Conservation (phyloP, 2,329 filamentous ascomycete genomes). For the Emmonsiellopsis sp. region DNA sequence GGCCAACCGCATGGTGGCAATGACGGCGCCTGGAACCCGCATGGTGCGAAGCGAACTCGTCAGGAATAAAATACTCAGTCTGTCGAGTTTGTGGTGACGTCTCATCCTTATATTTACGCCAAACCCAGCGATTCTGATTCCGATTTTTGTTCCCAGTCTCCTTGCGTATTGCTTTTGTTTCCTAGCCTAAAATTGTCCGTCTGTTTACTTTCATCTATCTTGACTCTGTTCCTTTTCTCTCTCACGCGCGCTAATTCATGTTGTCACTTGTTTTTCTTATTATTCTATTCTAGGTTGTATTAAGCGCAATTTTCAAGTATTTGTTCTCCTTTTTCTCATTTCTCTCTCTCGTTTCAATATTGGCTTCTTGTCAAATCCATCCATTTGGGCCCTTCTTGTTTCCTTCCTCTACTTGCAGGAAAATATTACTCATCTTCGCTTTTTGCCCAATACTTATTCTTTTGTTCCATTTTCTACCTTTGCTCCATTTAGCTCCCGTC, state of each 20-base stretch:
- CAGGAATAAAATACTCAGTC: slow-evolving; percentile 45
- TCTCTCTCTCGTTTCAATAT: neutral
- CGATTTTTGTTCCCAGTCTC: neutral
- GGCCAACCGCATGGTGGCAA: slow-evolving; percentile 39
- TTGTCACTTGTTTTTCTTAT: neutral
- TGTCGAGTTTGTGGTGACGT: too few relatives aligned
- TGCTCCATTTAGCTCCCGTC: too few relatives aligned
- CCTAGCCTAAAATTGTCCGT: neutral
- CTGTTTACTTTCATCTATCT: neutral
- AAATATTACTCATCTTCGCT: too few relatives aligned
- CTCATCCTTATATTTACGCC: neutral
- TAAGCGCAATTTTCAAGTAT: slow-evolving; percentile 1
- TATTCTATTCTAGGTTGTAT: slow-evolving; percentile 6
- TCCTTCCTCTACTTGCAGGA: too few relatives aligned
- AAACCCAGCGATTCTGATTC: neutral
- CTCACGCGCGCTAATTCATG: neutral
- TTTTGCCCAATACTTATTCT: too few relatives aligned
- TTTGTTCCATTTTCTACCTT: too few relatives aligned
- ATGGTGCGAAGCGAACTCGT: slow-evolving; percentile 68
- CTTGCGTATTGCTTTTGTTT: neutral
- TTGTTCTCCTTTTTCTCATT: neutral
- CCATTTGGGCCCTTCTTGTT: neutral
- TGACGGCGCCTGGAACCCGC: slow-evolving; percentile 67
- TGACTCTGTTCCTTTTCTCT: neutral
- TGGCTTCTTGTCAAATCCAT: neutral